A percentile compares a stretch with the other conserved stretches of the same genome.
These are phyloP conservation scores for Mariannaea sp. DNA, from an alignment of 2,329 filamentous ascomycete species.

Conservation along the genomic window DNA sequence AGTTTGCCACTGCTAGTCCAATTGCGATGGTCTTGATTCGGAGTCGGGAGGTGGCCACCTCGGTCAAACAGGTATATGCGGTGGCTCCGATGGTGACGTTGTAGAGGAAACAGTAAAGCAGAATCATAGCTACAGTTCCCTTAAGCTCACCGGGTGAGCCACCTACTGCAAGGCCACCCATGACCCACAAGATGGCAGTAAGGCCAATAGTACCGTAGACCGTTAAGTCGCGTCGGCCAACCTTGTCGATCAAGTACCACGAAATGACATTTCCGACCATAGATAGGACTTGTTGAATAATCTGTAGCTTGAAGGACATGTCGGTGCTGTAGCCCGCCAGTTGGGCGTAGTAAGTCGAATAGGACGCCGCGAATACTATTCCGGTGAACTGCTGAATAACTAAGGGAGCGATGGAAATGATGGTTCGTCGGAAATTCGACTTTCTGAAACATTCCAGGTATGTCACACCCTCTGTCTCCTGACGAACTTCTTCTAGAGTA, in stretches of 20 bases:
- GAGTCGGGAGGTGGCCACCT: constrained; percentile 26
- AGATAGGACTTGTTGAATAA: constrained; percentile 26
- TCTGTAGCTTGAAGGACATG: constrained; percentile 24
- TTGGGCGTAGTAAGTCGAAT: constrained; percentile 29
- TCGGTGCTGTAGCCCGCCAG: constrained; percentile 25
- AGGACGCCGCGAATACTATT: constrained; percentile 24
- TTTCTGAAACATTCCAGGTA: constrained; percentile 30
- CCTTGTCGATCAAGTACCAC: constrained; percentile 28
- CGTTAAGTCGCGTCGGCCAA: constrained; percentile 23
- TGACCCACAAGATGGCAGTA: constrained; percentile 21
- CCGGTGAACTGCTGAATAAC: constrained; percentile 25
- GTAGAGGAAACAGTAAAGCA: constrained; percentile 27
- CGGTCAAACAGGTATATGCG: constrained; percentile 25
- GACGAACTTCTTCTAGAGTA: constrained; percentile 22
- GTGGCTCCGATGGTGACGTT: constrained; percentile 30
- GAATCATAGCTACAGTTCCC: constrained; percentile 21
- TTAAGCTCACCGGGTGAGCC: constrained; percentile 21
- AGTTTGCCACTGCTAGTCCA: constrained; percentile 24
- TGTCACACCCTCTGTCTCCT: constrained; percentile 24
- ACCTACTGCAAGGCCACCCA: constrained; percentile 23
- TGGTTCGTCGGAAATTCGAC: constrained; percentile 28
- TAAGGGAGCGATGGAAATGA: constrained; percentile 29
- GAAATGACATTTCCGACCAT: constrained; percentile 27
- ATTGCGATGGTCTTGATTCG: constrained; percentile 28
- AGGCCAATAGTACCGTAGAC: constrained; percentile 20